Percentiles rank a stretch among this genome's conserved stretches.
phyloP scores from a whole-genome alignment of 306 rosid genomes.

The Quillaja saponaria region DNA sequence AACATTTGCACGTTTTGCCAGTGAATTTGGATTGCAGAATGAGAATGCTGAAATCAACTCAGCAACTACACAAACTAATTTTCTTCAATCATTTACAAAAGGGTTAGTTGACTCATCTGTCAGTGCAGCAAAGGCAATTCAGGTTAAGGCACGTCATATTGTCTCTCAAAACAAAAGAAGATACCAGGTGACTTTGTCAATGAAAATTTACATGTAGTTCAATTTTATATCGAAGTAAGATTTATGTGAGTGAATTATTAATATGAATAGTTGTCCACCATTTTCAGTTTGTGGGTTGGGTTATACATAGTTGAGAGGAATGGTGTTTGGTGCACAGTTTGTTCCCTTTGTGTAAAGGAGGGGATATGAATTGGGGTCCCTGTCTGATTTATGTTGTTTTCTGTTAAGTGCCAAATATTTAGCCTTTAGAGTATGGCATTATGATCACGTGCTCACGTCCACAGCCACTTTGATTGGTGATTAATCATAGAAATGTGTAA shows the following conservation, averaged over 20 bases:
- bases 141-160: slow-evolving; percentile 90
- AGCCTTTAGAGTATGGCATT: slow-evolving; percentile 10
- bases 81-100: slow-evolving; percentile 67
- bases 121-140: slow-evolving; percentile 81
- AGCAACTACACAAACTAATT: slow-evolving; percentile 45
- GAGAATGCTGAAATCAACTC: slow-evolving; percentile 38
- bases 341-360: slow-evolving; percentile 3
- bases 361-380: not conserved
- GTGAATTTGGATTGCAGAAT: slow-evolving; percentile 57
- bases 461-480: slow-evolving; percentile 4
- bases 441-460: not conserved
- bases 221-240: slow-evolving; percentile 16
- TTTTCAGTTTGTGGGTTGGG: slow-evolving; percentile 10
- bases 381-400: slow-evolving; percentile 18
- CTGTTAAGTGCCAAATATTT: slow-evolving; percentile 13
- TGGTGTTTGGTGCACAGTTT: too few relatives aligned
- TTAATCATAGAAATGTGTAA: too few relatives aligned
- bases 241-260: too few relatives aligned
- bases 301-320: slow-evolving; percentile 23
- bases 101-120: slow-evolving; percentile 74
- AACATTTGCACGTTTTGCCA: slow-evolving; percentile 50
- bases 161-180: slow-evolving; percentile 92
- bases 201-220: slow-evolving; percentile 11
- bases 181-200: slow-evolving; percentile 68
- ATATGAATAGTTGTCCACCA: too few relatives aligned